Evolutionary conservation across 2,329 filamentous ascomycete species (phyloP).

Genomic region (Apiospora rasikravindrae): DNA sequence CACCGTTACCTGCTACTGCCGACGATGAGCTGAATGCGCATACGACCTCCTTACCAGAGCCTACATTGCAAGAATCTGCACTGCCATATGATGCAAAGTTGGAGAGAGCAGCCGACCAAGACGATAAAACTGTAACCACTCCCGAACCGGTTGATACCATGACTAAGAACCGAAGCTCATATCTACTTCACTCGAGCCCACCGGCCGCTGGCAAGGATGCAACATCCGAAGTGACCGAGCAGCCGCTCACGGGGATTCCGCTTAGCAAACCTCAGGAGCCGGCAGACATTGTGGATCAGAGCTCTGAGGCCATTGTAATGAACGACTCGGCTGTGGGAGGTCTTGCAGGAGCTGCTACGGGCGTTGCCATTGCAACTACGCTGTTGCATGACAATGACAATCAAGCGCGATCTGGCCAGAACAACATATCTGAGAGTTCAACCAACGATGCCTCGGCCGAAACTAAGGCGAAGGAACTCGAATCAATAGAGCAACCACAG

Average conservation of each 20-base stretch:
- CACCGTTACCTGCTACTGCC: not conserved
- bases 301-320: not conserved
- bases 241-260: conserved; percentile 31
- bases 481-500: not conserved
- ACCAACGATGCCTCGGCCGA: not conserved
- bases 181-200: conserved; percentile 47
- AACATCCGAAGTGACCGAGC: conserved; percentile 29
- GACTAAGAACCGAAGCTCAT: conserved; percentile 50
- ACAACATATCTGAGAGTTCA: not conserved
- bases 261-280: conserved; percentile 27
- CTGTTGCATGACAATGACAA: conserved; percentile 17
- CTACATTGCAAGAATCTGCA: not conserved
- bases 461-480: not conserved
- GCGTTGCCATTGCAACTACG: conserved; percentile 1
- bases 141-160: conserved; percentile 46
- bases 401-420: not conserved
- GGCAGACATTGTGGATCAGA: conserved; percentile 10
- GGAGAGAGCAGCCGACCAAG: conserved; percentile 27
- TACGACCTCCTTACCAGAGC: not conserved
- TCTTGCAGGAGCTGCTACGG: conserved; percentile 7
- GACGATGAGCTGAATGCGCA: not conserved
- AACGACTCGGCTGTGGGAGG: not conserved
- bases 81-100: not conserved
- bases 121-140: conserved; percentile 26
- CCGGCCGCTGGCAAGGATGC: conserved; percentile 38